Conservation (phyloP, 192 early-diverging fungal genomes). For the Bifiguratus adelaidae region DNA sequence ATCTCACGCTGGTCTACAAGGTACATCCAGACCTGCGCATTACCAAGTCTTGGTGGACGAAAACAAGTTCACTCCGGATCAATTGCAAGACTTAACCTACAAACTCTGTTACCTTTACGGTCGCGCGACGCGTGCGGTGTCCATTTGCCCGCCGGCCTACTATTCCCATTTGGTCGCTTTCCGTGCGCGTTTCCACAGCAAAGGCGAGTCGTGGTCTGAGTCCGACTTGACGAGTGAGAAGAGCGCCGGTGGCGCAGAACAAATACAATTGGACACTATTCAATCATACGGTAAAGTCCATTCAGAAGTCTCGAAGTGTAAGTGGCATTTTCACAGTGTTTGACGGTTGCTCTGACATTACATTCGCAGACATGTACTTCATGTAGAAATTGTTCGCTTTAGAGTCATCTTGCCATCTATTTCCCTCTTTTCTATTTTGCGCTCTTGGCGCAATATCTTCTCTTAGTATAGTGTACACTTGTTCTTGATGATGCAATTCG, state of each 20-base stretch:
- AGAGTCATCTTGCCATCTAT: not conserved
- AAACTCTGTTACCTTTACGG: conserved; percentile 84
- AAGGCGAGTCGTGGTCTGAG: conserved; percentile 39
- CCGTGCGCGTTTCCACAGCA: conserved; percentile 74
- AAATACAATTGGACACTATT: too few species aligned
- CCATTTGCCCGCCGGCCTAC: conserved; percentile 82
- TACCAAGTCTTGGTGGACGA: conserved; percentile 90
- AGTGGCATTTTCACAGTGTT: conserved; percentile 16
- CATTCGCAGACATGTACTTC: conserved; percentile 8
- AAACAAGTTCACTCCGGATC: conserved; percentile 65
- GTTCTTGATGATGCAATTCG: too few species aligned
- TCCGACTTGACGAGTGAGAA: conserved; percentile 15
- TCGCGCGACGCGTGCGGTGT: conserved; percentile 78
- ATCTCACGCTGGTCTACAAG: conserved; percentile 85
- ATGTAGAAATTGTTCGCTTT: conserved; percentile 1
- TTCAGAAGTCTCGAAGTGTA: conserved; percentile 23
- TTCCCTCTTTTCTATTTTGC: not conserved
- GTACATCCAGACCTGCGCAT: conserved; percentile 85
- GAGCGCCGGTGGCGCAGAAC: conserved; percentile 7
- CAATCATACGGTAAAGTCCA: too few species aligned
- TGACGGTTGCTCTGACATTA: not conserved
- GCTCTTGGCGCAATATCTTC: not conserved
- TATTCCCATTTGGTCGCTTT: conserved; percentile 88
- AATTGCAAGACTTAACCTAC: conserved; percentile 80
- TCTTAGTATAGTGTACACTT: not conserved